Percentiles rank a stretch among this genome's conserved stretches.
phyloP scores from a whole-genome alignment of 192 early-diverging fungal genomes.

The Coemansia biformis region DNA sequence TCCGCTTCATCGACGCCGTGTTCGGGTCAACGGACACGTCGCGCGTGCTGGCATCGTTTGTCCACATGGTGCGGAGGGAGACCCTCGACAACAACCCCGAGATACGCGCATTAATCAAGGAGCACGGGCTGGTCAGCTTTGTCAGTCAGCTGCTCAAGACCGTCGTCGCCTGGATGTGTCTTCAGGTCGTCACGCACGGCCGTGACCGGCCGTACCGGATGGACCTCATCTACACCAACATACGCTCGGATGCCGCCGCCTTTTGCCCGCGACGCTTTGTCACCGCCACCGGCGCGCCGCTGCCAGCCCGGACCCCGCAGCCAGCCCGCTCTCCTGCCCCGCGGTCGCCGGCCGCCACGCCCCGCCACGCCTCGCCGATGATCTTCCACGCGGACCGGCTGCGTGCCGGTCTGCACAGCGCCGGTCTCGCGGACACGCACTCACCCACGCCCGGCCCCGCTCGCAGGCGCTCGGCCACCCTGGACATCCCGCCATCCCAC shows the following conservation, averaged over 20 bases:
- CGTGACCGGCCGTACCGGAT: conserved; percentile 46
- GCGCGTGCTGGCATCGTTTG: conserved; percentile 73
- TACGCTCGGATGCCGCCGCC: conserved; percentile 3
- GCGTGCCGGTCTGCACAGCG: neutral
- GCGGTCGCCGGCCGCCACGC: neutral
- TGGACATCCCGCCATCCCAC: neutral
- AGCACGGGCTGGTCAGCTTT: conserved; percentile 62
- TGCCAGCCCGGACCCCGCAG: conserved; percentile 1
- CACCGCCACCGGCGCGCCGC: conserved; percentile 28
- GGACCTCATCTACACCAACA: conserved; percentile 43
- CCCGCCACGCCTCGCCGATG: conserved; percentile 6
- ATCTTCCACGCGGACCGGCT: neutral
- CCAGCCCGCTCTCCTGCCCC: conserved; percentile 1
- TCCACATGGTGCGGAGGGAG: conserved; percentile 72
- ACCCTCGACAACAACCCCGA: conserved; percentile 62
- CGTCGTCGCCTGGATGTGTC: conserved; percentile 74
- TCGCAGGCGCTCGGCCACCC: conserved; percentile 7
- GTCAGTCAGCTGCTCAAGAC: conserved; percentile 74
- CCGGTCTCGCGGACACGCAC: neutral
- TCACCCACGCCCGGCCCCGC: neutral
- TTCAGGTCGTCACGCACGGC: conserved; percentile 75
- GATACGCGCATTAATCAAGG: conserved; percentile 52
- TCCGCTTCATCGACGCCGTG: conserved; percentile 85
- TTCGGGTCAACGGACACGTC: conserved; percentile 96
- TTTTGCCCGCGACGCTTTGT: conserved; percentile 42